Evolutionary conservation across 2,329 filamentous ascomycete genomes (phyloP), one percentile per base, ranked within the genome.

Genomic region (Colletotrichum gloeosporioides): DNA sequence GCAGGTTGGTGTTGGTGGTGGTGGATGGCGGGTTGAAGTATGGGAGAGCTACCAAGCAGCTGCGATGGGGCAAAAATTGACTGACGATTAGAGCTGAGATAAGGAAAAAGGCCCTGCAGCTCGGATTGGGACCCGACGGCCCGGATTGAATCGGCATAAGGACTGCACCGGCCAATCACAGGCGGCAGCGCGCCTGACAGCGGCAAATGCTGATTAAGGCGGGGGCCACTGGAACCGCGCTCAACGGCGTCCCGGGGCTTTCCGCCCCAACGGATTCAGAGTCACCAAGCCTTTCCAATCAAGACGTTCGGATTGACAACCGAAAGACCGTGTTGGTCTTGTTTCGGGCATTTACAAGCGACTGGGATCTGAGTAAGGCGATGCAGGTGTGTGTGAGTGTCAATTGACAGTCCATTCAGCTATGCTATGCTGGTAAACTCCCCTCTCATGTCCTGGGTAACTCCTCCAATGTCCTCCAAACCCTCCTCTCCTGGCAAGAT

Each of bases 141-240:
- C 76, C 75, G 77, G 75, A 78, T 78, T 76, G 77, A 76, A 70
- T 78, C 77, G 75, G 77, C 75, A 75, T 69, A 68, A 64, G 62
- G 39, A 4, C 16, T 18, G n/a, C 25, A 10, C 16, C 25, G 34
- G 27, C 73, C 73, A 76, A 76, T 76, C 32, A 73, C 15, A 15
- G 22, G 2, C 9, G 16, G n/a, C n/a, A 4, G 2, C 3, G 27
- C 8, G 25, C 8, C 57, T 59, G 55, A 66, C 49, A 66, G 72
- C 68, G 72, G 62, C 34, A 62, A 13, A 55, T 69, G 73, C 70
- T 76, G 34, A 73, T 49, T 65, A 76, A 76, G 64, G n/a, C 31
- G 27, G 12, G 62, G 16, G 34, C 32, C 53, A 39, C 29, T 53
- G 27, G 16, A 69, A 69, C 22, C 29, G 55, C 49, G 59, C 59